These are phyloP conservation scores for Candida peoriensis DNA, from an alignment of 805 yeast genomes.

Conservation along the genomic window DNA sequence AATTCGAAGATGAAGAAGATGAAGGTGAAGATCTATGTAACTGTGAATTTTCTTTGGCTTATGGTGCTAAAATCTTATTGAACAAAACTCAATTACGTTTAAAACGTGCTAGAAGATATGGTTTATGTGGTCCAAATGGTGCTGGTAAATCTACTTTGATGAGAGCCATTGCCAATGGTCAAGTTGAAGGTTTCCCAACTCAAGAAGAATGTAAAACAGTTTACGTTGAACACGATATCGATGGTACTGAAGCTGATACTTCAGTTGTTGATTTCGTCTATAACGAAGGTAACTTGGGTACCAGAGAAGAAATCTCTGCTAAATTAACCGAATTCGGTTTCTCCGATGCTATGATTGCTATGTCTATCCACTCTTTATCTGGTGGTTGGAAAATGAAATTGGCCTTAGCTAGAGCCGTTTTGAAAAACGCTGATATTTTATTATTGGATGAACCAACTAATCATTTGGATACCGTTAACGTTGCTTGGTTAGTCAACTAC, in stretches of 20 bases:
- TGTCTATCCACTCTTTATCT: constrained; percentile 95
- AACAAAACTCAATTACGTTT: constrained; percentile 99
- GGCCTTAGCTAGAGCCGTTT: constrained; percentile 98
- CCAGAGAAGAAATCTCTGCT: constrained; percentile 62
- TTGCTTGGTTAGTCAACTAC: constrained; percentile 99
- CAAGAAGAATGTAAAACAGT: constrained; percentile 99
- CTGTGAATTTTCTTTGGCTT: constrained; percentile 99
- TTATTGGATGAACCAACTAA: constrained; percentile 99
- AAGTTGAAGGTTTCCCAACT: constrained; percentile 99
- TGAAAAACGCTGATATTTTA: constrained; percentile 96
- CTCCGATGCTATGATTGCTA: constrained; percentile 85
- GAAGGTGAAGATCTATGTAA: constrained; percentile 99
- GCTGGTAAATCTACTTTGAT: constrained; percentile 99
- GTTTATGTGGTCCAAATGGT: constrained; percentile 99
- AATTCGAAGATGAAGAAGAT: constrained; percentile 94
- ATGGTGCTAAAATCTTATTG: constrained; percentile 99
- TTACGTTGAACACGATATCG: constrained; percentile 99
- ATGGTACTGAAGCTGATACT: constrained; percentile 96
- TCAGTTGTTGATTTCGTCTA: constrained; percentile 88
- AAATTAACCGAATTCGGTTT: constrained; percentile 89
- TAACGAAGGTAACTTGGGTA: constrained; percentile 66
- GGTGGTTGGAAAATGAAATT: constrained; percentile 99
- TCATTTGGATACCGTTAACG: constrained; percentile 99
- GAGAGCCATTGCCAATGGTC: constrained; percentile 97
- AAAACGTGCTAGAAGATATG: constrained; percentile 98